These are phyloP conservation scores for Phlebiopsis flavidoalba DNA, from an alignment of 768 basidiomycete species.

Conservation along the genomic window DNA sequence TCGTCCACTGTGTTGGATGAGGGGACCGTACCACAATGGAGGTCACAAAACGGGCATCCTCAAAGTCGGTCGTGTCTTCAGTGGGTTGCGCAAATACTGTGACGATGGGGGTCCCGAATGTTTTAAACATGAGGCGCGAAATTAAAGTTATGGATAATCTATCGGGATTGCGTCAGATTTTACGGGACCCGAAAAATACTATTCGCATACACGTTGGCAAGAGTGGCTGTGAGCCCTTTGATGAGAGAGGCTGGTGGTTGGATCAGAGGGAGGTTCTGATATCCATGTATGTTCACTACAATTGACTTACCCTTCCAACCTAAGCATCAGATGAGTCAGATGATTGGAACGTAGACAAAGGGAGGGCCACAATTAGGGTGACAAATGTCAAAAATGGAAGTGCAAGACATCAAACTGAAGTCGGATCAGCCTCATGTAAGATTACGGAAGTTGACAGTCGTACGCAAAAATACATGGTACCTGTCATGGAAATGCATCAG, in stretches of 20 bases:
- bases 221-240: slow-evolving; percentile 2
- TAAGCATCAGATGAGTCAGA: no score
- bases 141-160: slow-evolving; percentile 9
- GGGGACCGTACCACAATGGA: not conserved
- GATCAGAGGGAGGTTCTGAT: no score
- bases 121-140: slow-evolving; percentile 10
- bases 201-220: slow-evolving; percentile 5
- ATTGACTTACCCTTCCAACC: no score
- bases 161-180: not conserved
- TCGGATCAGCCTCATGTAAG: no score
- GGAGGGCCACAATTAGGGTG: no score
- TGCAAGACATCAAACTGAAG: no score
- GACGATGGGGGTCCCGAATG: slow-evolving; percentile 3
- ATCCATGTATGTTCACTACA: no score
- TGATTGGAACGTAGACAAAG: no score
- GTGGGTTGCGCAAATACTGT: not conserved
- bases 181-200: not conserved
- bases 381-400: no score
- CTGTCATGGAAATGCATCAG: not conserved
- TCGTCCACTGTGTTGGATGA: not conserved
- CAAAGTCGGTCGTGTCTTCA: not conserved
- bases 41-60: not conserved
- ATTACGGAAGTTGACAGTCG: not conserved
- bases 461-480: slow-evolving; percentile 9
- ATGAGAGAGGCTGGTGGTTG: not conserved